Conservation (phyloP, 129 eudicot genomes). For the Artemisia tridentata region DNA sequence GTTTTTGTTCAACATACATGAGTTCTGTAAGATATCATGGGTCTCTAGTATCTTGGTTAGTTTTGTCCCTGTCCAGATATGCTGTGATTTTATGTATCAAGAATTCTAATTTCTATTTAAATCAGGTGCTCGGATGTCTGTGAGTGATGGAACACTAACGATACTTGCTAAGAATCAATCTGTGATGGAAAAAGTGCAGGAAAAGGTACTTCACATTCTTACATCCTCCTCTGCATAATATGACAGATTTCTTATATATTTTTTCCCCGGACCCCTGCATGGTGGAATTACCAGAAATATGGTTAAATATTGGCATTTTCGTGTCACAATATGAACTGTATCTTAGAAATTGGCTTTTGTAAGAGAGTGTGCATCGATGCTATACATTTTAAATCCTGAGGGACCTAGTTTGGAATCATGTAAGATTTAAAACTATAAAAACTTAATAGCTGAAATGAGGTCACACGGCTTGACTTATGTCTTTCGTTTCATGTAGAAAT, state of each 20-base stretch:
- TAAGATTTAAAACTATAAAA: too few relatives aligned
- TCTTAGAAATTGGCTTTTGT: too few relatives aligned
- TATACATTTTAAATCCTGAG: too few relatives aligned
- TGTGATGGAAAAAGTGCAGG: slow-evolving; percentile 72
- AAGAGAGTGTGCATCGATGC: too few relatives aligned
- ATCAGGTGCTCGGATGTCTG: slow-evolving; percentile 80
- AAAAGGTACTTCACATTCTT: slow-evolving; percentile 58
- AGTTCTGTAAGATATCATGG: not conserved
- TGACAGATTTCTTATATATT: slow-evolving; percentile 11
- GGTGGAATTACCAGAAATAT: not conserved
- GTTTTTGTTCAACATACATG: too few relatives aligned
- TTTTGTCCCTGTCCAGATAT: slow-evolving; percentile 4
- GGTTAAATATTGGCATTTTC: not conserved
- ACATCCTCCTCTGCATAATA: not conserved
- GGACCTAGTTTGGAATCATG: too few relatives aligned
- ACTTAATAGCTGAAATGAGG: too few relatives aligned
- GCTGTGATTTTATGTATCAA: slow-evolving; percentile 16
- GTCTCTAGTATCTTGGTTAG: slow-evolving; percentile 5
- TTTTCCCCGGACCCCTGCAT: not conserved
- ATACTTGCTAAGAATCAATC: slow-evolving; percentile 73
- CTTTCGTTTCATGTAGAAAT: too few relatives aligned
- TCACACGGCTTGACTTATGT: too few relatives aligned
- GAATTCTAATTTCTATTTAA: slow-evolving; percentile 4
- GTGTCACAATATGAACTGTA: too few relatives aligned
- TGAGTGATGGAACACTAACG: slow-evolving; percentile 73